phyloP scores from a whole-genome alignment of 176 grass and related monocot species.

The Triticum dicoccoides region DNA sequence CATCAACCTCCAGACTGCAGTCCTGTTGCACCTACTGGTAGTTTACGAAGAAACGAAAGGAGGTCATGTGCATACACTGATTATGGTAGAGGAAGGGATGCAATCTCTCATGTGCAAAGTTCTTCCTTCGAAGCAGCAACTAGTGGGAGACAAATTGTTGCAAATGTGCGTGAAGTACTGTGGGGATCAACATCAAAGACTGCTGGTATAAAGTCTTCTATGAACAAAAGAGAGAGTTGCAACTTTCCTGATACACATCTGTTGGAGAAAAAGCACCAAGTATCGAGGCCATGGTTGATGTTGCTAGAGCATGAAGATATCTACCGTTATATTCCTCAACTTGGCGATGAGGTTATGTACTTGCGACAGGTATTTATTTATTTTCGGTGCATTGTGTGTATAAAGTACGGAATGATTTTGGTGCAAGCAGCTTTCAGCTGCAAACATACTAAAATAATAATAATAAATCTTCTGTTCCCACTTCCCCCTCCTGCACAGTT shows the following conservation, averaged over 20 bases:
- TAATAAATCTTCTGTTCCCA: not conserved
- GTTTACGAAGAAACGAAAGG: constrained; percentile 51
- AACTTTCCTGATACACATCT: constrained; percentile 37
- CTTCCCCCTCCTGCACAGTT: not conserved
- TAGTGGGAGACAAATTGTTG: constrained; percentile 54
- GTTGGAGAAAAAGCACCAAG: constrained; percentile 52
- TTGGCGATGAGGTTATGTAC: constrained; percentile 86
- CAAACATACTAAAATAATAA: not conserved
- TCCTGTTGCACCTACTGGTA: constrained; percentile 41
- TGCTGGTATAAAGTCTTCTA: constrained; percentile 71
- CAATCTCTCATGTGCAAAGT: constrained; percentile 43
- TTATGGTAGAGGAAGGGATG: constrained; percentile 17
- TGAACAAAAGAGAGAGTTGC: constrained; percentile 47
- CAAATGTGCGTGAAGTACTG: constrained; percentile 28
- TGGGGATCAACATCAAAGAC: constrained; percentile 58
- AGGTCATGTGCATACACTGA: constrained; percentile 29
- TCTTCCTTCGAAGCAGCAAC: constrained; percentile 64
- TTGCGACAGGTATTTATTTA: constrained; percentile 72
- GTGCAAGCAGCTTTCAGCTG: not conserved
- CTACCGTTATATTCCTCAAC: constrained; percentile 95
- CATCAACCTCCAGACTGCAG: constrained; percentile 47
- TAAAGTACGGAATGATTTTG: not conserved
- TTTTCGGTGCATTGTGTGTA: not conserved
- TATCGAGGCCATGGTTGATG: constrained; percentile 73
- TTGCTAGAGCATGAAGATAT: constrained; percentile 86